Conservation (phyloP, 1,284 basidiomycete species). For the Anthracocystis setariae region DNA sequence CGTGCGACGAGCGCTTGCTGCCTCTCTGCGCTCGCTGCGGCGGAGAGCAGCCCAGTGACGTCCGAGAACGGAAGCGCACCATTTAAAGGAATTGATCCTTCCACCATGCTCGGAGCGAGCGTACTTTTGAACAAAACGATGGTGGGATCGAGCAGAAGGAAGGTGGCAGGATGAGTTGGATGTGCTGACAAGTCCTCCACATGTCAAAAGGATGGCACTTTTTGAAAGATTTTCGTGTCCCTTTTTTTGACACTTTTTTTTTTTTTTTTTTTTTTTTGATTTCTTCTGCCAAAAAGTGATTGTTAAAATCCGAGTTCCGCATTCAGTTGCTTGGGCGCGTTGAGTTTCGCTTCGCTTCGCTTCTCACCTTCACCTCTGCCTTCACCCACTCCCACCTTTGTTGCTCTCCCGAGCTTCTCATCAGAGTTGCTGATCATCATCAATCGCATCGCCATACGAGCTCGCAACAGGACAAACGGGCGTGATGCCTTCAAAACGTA, state of each 20-base stretch:
- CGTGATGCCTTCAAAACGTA: slow-evolving; percentile 24
- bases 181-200: slow-evolving; percentile 27
- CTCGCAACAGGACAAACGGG: not conserved
- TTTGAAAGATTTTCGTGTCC: not conserved
- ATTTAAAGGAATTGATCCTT: slow-evolving; percentile 3
- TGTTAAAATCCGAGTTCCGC: slow-evolving; percentile 27
- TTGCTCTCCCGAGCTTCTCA: not conserved
- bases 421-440: not conserved
- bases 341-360: not conserved
- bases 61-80: slow-evolving; percentile 47
- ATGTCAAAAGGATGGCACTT: slow-evolving; percentile 8
- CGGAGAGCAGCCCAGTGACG: slow-evolving; percentile 26
- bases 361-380: not conserved
- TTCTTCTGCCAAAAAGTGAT: no score
- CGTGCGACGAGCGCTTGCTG: slow-evolving; percentile 40
- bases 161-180: slow-evolving; percentile 9
- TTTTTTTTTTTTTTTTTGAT: not conserved
- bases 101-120: slow-evolving; percentile 2
- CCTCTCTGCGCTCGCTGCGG: slow-evolving; percentile 38
- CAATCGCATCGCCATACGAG: not conserved
- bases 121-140: not conserved
- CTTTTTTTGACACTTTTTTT: not conserved
- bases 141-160: slow-evolving; percentile 1
- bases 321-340: slow-evolving; percentile 13
- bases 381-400: no score